phyloP scores from a whole-genome alignment of 75 land plant genomes.

The Cupressus sempervirens region DNA sequence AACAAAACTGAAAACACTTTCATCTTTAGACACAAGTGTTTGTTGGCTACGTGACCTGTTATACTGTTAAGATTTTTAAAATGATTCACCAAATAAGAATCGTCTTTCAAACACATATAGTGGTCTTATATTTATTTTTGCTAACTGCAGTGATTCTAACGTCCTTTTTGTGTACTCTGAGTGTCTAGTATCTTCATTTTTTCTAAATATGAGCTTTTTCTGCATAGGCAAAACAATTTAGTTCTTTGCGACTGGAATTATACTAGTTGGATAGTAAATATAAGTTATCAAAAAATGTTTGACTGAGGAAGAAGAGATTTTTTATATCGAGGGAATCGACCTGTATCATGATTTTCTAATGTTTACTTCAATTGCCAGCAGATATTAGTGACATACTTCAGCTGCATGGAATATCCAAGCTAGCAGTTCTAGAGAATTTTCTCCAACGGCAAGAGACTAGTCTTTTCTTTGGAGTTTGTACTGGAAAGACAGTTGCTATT shows the following conservation, averaged over 20 bases:
- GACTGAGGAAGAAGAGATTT: background rate
- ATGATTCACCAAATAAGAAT: background rate
- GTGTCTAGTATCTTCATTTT: background rate
- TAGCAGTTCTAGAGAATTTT: conserved; percentile 6
- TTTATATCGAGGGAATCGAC: background rate
- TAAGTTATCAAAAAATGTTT: background rate
- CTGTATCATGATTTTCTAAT: background rate
- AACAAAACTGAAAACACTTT: background rate
- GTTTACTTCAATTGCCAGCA: background rate
- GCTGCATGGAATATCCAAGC: conserved; percentile 7
- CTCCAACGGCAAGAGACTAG: background rate
- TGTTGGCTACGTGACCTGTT: background rate
- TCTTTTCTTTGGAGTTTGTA: conserved; percentile 9
- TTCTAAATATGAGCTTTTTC: background rate
- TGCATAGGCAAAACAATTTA: background rate
- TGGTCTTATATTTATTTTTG: background rate
- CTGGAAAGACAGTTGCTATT: conserved; percentile 4
- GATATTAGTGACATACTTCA: background rate
- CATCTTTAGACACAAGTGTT: background rate
- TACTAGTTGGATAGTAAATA: background rate
- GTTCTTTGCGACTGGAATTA: background rate
- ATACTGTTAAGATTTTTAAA: background rate
- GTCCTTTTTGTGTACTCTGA: background rate
- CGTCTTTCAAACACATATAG: background rate
- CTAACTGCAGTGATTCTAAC: background rate